Evolutionary conservation across 2,329 filamentous ascomycete species (phyloP), one percentile per base, ranked within the genome.

Genomic region (Talaromyces sp.): DNA sequence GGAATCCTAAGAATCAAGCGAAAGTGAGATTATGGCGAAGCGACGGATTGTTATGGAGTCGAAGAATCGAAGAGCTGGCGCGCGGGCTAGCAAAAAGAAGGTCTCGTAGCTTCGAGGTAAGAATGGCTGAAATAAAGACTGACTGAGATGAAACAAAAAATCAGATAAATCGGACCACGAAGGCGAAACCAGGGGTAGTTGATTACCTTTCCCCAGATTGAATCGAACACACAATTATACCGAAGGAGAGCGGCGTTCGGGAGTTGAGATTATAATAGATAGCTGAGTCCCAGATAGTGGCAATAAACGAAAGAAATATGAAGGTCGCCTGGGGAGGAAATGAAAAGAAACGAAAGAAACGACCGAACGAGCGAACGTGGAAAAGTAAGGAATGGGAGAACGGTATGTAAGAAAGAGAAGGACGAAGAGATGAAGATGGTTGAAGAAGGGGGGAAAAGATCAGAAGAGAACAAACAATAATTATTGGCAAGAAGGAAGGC

Each of bases 311-410:
- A 52, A 52, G 62, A 62, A 57, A 64, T 41, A 63, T 58, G 49
- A 33, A 50, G 57, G 14, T n/a, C 6, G 49, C 49, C 39, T 60
- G 67, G 63, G 47, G 56, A 67, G 69, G 60, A 64, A 63, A 62
- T 66, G 47, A 47, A 67, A 68, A 64, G 60, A 61, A 64, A 70
- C 70, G 57, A 61, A 68, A 71, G 66, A 62, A 67, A 31, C 52
- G 52, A 56, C 37, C 52, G 52, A 67, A 52, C 35, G 35, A 37
- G 69, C 68, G 69, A 70, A 68, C 70, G 69, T 67, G 67, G 67
- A 69, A 67, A 70, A 67, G 66, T 67, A 68, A 68, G 69, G 63
- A 69, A 66, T 62, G 66, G 56, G 67, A 68, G 65, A 54, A 66
- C 65, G 63, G 56, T 43, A 43, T 43, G 39, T 27, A 45, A 59